These are phyloP conservation scores for Colletotrichum godetiae DNA, from an alignment of 2,329 filamentous ascomycete species.

Conservation along the genomic window DNA sequence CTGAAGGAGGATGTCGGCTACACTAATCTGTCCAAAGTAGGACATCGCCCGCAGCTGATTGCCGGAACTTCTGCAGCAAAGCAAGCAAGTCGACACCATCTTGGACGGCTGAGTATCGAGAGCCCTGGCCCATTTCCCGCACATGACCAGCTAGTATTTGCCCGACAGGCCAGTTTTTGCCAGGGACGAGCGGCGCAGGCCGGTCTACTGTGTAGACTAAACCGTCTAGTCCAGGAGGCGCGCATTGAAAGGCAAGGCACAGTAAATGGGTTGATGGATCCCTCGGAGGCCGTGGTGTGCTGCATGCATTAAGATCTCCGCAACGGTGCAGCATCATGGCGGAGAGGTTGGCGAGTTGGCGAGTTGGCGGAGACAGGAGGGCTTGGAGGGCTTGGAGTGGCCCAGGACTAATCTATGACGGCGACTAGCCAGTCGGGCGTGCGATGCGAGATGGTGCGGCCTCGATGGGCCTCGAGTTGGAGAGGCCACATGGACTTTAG, in stretches of 20 bases:
- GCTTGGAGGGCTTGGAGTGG: background rate
- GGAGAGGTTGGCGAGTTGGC: slow-evolving; percentile 27
- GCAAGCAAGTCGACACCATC: slow-evolving; percentile 17
- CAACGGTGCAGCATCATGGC: slow-evolving; percentile 32
- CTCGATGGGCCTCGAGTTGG: slow-evolving; percentile 3
- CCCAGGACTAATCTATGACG: slow-evolving; percentile 19
- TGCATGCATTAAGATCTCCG: slow-evolving; percentile 32
- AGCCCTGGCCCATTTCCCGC: slow-evolving; percentile 24
- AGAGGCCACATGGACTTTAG: slow-evolving; percentile 33
- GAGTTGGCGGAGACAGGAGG: slow-evolving; percentile 17
- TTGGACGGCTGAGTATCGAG: slow-evolving; percentile 1
- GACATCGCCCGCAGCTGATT: slow-evolving; percentile 19
- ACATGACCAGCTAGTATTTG: slow-evolving; percentile 30
- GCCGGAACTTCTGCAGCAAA: slow-evolving; percentile 23
- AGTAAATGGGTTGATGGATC: background rate
- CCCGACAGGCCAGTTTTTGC: slow-evolving; percentile 17
- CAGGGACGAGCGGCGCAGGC: slow-evolving; percentile 20
- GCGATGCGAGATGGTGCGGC: slow-evolving; percentile 9
- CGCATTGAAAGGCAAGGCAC: slow-evolving; percentile 17
- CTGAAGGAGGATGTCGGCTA: background rate
- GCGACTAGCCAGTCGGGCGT: slow-evolving; percentile 29
- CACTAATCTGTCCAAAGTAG: slow-evolving; percentile 12
- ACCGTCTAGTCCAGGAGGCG: slow-evolving; percentile 30
- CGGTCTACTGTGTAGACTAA: background rate
- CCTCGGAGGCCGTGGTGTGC: slow-evolving; percentile 29